A percentile compares a stretch with the other conserved stretches of the same genome.
Conservation (phyloP, 108 stramenopile species). For the Parmales sp. region DNA sequence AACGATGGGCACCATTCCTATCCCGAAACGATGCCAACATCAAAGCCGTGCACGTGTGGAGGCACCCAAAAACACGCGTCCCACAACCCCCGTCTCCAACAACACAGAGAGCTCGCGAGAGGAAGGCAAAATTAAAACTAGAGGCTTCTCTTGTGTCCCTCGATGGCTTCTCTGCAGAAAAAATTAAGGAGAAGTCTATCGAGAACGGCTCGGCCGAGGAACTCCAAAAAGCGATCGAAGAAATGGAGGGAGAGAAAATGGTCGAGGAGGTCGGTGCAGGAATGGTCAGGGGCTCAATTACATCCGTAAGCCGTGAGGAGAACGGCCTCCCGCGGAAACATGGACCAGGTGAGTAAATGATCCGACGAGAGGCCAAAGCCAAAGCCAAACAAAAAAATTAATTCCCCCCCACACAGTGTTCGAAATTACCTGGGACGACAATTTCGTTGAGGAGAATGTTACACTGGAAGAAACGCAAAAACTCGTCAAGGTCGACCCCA, state of each 20-base stretch:
- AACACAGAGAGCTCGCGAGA: neutral
- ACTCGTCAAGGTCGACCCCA: neutral
- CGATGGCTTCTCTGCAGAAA: neutral
- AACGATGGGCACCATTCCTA: neutral
- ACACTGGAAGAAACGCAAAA: neutral
- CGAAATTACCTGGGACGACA: neutral
- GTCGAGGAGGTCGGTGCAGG: neutral
- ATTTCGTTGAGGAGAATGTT: neutral
- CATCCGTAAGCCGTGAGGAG: neutral
- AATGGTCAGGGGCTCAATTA: constrained; percentile 1
- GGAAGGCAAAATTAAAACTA: neutral
- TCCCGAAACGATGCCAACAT: neutral
- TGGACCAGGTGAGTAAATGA: too few species aligned
- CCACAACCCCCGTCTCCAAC: neutral
- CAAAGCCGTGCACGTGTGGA: neutral
- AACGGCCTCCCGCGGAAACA: constrained; percentile 3
- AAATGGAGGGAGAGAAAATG: too few species aligned
- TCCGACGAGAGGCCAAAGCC: too few species aligned
- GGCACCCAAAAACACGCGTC: neutral
- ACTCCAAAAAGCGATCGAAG: too few species aligned
- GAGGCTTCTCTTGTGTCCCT: neutral
- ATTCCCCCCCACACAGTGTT: too few species aligned
- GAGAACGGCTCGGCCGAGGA: too few species aligned
- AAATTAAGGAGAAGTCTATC: too few species aligned
- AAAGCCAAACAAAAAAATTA: too few species aligned